A percentile compares a stretch with the other conserved stretches of the same genome.
These are phyloP conservation scores for Musa schizocarpa DNA, from an alignment of 176 grass and related monocot species.

Conservation along the genomic window DNA sequence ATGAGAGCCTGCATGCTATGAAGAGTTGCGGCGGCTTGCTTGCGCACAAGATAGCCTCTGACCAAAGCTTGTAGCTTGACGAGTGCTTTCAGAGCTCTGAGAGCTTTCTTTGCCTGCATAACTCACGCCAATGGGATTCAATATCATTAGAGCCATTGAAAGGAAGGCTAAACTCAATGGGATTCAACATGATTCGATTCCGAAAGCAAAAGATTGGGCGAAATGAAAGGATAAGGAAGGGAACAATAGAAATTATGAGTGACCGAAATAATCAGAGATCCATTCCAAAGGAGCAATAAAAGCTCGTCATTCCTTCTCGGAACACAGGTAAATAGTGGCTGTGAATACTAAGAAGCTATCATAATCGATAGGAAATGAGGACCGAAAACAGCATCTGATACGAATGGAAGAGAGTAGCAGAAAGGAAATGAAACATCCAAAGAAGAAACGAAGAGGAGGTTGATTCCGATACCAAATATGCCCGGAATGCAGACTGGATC, in stretches of 20 bases:
- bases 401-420: neutral
- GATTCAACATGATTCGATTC: neutral
- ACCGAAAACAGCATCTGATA: neutral
- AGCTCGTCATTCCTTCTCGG: neutral
- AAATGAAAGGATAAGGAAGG: neutral
- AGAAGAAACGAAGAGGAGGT: neutral
- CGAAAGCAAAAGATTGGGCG: no score
- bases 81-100: conserved; percentile 76
- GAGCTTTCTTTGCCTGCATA: conserved; percentile 66
- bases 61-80: conserved; percentile 92
- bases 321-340: neutral
- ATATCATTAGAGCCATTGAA: no score
- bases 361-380: neutral
- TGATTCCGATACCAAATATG: conserved; percentile 44
- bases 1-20: conserved; percentile 92
- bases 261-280: neutral
- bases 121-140: no score
- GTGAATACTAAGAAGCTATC: neutral
- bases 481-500: conserved; percentile 88
- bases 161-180: no score
- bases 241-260: neutral
- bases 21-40: conserved; percentile 58
- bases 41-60: conserved; percentile 79
- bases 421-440: neutral
- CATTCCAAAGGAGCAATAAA: conserved; percentile 6